Conservation (phyloP, 441 rosid species). For the Rhodomyrtus psidioides region DNA sequence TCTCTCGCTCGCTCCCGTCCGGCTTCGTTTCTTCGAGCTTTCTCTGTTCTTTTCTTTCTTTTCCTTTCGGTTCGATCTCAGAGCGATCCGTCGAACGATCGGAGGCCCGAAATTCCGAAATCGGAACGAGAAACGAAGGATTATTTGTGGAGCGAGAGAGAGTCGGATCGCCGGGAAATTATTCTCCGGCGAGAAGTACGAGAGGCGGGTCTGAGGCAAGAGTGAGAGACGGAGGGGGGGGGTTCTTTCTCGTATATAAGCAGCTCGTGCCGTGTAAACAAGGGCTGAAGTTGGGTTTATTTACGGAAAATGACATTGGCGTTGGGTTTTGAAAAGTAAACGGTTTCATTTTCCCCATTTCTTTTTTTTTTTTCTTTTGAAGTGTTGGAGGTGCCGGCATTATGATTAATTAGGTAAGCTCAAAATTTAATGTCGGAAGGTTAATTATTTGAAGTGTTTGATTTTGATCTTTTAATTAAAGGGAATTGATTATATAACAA, state of each 20-base stretch:
- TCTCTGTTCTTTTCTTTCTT: neutral
- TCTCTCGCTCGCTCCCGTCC: neutral
- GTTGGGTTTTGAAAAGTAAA: conserved; percentile 9
- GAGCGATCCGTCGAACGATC: neutral
- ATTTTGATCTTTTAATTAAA: neutral
- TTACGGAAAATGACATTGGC: conserved; percentile 15
- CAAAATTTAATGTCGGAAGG: conserved; percentile 4
- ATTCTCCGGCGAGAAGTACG: conserved; percentile 9
- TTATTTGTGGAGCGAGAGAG: neutral
- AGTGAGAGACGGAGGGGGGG: neutral
- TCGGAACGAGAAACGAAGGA: neutral
- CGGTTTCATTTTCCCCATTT: neutral
- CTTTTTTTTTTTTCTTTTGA: neutral
- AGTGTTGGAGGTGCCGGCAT: neutral
- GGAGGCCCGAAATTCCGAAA: neutral
- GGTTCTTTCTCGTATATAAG: conserved; percentile 11
- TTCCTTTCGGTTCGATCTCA: neutral
- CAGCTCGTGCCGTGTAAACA: neutral
- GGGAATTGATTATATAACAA: too few species aligned
- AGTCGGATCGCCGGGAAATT: neutral
- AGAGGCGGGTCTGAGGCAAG: neutral
- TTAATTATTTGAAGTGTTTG: conserved; percentile 11
- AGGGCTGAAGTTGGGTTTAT: neutral
- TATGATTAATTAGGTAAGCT: neutral
- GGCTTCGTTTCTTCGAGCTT: neutral